A percentile compares a stretch with the other conserved stretches of the same genome.
Conservation (phyloP, 1,284 basidiomycete species). For the Sanghuangporus sanghuang region DNA sequence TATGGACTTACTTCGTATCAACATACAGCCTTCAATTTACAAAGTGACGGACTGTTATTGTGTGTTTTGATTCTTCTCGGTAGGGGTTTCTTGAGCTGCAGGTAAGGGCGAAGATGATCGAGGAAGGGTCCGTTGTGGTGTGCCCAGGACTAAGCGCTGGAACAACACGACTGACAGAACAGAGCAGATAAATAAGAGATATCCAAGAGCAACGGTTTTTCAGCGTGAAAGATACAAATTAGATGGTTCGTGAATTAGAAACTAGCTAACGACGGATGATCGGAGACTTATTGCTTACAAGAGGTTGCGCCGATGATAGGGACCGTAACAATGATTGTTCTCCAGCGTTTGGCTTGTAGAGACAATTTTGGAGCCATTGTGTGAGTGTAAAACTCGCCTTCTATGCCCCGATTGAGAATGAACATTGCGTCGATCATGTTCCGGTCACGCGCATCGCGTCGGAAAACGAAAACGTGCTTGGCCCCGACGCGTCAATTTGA, state of each 20-base stretch:
- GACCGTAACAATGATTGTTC: slow-evolving; percentile 53
- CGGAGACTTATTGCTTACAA: slow-evolving; percentile 25
- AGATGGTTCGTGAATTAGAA: too few species aligned
- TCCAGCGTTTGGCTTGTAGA: slow-evolving; percentile 46
- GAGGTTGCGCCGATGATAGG: slow-evolving; percentile 61
- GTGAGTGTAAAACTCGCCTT: background rate
- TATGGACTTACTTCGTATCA: background rate
- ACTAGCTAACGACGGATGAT: too few species aligned
- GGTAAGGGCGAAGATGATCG: background rate
- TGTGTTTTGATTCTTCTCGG: background rate
- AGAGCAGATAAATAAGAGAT: background rate
- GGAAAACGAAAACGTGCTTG: too few species aligned
- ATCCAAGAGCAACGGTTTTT: background rate
- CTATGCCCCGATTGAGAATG: background rate
- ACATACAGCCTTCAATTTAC: too few species aligned
- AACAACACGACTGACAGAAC: slow-evolving; percentile 53
- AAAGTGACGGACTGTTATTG: background rate
- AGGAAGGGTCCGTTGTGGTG: slow-evolving; percentile 40
- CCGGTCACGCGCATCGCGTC: too few species aligned
- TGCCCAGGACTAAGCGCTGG: slow-evolving; percentile 56
- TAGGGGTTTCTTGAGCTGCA: background rate
- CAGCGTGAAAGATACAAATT: slow-evolving; percentile 18
- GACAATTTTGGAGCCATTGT: background rate
- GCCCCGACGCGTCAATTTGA: too few species aligned
- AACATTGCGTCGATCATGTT: background rate